Conservation (phyloP, 2,329 filamentous ascomycete species). For the Curvularia sp. region DNA sequence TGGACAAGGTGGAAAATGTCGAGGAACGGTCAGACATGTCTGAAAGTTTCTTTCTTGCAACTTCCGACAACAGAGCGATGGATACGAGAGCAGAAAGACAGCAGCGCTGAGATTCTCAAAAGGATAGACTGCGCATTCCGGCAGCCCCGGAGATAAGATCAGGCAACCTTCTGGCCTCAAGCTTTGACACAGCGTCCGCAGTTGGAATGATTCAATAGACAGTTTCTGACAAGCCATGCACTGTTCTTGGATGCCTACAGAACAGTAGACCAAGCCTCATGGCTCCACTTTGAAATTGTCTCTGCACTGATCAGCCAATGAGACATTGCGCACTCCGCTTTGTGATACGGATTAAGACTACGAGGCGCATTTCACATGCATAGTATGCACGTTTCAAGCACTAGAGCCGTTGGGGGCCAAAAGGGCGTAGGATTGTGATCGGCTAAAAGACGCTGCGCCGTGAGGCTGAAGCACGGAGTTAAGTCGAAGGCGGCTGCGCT, state of each 20-base stretch:
- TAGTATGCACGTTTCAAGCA: too few relatives aligned
- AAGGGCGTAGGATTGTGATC: conserved; percentile 15
- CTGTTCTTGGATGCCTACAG: neutral
- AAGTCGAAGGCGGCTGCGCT: conserved; percentile 8
- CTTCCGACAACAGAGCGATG: neutral
- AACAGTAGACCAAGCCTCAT: neutral
- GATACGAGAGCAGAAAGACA: neutral
- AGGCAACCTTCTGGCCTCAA: neutral
- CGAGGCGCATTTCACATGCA: neutral
- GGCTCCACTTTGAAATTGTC: neutral
- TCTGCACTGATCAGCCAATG: neutral
- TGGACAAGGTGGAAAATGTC: too few relatives aligned
- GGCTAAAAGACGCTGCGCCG: conserved; percentile 24
- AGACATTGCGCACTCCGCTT: neutral
- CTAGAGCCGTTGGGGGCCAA: conserved; percentile 7
- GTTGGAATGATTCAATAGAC: neutral
- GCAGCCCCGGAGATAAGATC: neutral
- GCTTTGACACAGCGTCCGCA: neutral
- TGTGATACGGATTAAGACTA: neutral
- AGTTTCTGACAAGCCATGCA: neutral
- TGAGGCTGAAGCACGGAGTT: conserved; percentile 33
- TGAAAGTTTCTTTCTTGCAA: too few relatives aligned
- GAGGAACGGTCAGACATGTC: too few relatives aligned
- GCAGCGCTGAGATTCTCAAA: neutral
- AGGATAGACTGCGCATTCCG: neutral